Base-by-base conservation (phyloP, 441 rosid genomes). In the Gossypium schwendimanii region DNA sequence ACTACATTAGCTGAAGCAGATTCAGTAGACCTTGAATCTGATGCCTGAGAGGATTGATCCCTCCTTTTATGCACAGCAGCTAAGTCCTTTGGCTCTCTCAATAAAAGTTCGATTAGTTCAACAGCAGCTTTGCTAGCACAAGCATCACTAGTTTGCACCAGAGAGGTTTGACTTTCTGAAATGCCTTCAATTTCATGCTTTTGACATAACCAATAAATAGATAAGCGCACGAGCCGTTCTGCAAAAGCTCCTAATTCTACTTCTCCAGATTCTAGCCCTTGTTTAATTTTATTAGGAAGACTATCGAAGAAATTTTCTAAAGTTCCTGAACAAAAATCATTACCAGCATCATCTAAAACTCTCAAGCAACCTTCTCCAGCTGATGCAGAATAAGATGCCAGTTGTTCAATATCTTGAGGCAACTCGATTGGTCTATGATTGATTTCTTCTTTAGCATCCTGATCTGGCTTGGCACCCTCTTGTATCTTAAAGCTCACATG, bases 181-280 rank as follows among this genome's bases (percentile, higher is more conserved):
- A 70, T 53, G 33, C 24, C 70, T 77, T 77, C 84, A 3, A 64
- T 78, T 54, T 87, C 89, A 80, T 17, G 71, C 76, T 85, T 89
- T 78, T 84, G 88, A 76, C 79, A 80, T 68, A 87, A 81, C 86
- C 92, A 88, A 59, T 64, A 85, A 45, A 85, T 81, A 66, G 87
- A 82, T 10, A 91, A 84, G 60, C 78, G 85, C 73, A 93, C 98
- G 67, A 95, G 89, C 50, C 96, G 78, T 82, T 83, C 90, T 4
- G 98, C 98, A 73, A 95, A 81, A 60, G 93, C 80, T 63, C 85
- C 84, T 81, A 92, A 74, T 75, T 90, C 94, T 69, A 90, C 85
- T 79, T 85, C 94, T 78, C 89, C 91, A 69, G 87, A 83, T 79
- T 87, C 92, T 53, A 93, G 81, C 69, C 96, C 99, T 81, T 85